These are phyloP conservation scores for Lactarius sanguifluus DNA, from an alignment of 768 basidiomycete genomes.

Conservation along the genomic window DNA sequence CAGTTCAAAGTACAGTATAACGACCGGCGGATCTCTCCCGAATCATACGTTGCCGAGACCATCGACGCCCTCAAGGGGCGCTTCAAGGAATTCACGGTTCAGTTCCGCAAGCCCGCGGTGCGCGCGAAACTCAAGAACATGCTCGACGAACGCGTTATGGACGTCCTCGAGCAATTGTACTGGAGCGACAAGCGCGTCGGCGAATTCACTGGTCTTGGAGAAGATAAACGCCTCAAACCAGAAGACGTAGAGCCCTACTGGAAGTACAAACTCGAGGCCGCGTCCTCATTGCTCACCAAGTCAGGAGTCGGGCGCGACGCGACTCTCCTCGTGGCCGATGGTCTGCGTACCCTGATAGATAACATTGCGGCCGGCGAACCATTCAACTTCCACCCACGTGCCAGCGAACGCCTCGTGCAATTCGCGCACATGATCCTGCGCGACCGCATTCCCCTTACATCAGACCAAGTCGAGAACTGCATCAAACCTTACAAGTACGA, in stretches of 20 bases:
- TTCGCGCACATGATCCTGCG: constrained; percentile 92
- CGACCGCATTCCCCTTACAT: constrained; percentile 90
- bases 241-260: constrained; percentile 88
- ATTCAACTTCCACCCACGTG: constrained; percentile 85
- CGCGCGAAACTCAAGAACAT: constrained; percentile 85
- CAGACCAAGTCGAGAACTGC: constrained; percentile 98
- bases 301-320: constrained; percentile 94
- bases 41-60: constrained; percentile 97
- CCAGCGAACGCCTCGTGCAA: constrained; percentile 85
- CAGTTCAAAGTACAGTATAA: constrained; percentile 99
- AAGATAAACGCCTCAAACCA: constrained; percentile 65
- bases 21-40: constrained; percentile 89
- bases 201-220: constrained; percentile 70
- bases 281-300: constrained; percentile 90
- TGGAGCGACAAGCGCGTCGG: constrained; percentile 88
- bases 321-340: constrained; percentile 92
- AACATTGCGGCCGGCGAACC: constrained; percentile 87
- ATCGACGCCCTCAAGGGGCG: constrained; percentile 88
- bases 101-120: constrained; percentile 88
- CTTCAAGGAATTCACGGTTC: constrained; percentile 81
- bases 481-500: constrained; percentile 99
- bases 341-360: constrained; percentile 85
- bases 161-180: constrained; percentile 94
- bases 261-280: constrained; percentile 95
- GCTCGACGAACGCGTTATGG: constrained; percentile 96